A percentile compares a stretch with the other conserved stretches of the same genome.
Conservation (phyloP, 1,139 yeast genomes). For the Sugiyamaella japonica region DNA sequence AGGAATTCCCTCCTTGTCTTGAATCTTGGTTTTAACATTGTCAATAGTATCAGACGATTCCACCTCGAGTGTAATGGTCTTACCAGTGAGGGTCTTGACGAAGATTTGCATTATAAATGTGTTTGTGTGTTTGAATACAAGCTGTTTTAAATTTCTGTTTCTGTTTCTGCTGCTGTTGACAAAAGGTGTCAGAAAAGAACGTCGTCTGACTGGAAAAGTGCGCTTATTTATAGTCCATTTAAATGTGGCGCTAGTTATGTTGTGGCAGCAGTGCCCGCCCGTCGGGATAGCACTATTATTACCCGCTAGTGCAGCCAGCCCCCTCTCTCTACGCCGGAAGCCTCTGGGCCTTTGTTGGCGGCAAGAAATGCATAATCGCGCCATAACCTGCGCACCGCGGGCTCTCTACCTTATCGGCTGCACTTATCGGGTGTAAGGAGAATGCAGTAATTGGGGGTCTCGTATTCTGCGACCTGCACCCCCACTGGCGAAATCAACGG, state of each 20-base stretch:
- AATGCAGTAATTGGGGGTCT: background rate
- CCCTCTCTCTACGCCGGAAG: too few species aligned
- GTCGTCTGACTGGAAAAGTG: background rate
- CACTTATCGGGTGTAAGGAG: constrained; percentile 2
- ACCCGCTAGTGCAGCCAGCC: too few species aligned
- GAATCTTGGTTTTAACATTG: constrained; percentile 80
- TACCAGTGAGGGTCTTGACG: constrained; percentile 77
- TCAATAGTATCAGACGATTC: constrained; percentile 85
- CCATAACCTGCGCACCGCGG: background rate
- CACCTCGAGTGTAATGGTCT: constrained; percentile 81
- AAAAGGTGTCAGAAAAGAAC: background rate
- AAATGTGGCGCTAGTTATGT: constrained; percentile 1
- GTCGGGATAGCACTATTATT: background rate
- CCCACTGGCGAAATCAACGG: background rate
- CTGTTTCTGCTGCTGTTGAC: background rate
- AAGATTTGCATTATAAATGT: constrained; percentile 59
- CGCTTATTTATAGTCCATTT: constrained; percentile 9
- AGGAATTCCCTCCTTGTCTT: constrained; percentile 86
- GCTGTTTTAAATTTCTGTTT: background rate
- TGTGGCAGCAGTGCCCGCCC: background rate
- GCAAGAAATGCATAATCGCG: constrained; percentile 7
- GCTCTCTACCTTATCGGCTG: constrained; percentile 6
- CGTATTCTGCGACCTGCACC: too few species aligned
- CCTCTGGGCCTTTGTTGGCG: constrained; percentile 1
- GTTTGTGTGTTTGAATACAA: background rate